Evolutionary conservation across 768 basidiomycete genomes (phyloP), one percentile per base, ranked within the genome.

Genomic region (Serendipita sp.): DNA sequence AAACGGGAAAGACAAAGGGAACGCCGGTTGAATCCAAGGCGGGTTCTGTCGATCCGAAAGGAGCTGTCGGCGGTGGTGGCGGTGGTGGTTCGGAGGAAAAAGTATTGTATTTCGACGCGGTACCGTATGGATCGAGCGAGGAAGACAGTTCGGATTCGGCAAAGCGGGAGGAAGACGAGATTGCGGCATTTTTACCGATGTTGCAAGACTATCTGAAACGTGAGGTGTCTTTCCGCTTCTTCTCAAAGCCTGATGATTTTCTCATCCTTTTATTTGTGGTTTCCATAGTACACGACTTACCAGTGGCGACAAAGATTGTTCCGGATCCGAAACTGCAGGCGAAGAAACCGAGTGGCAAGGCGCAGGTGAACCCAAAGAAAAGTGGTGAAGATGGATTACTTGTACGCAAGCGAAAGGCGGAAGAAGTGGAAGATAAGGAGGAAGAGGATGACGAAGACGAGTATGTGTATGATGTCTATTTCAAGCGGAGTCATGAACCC

Each of bases 381-480:
- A 30, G 13, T 65, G n/a, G 65, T 10, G 18, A 23, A 41, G 38
- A 41, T 13, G 38, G 38, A 64, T 47, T 38, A 11, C 18, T 34
- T 64, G 16, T 7, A 10, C 28, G 18, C 5, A 41, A 8, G n/a
- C 32, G 23, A 13, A 18, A 65, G 8, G 71, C 72, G 3, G 79
- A 79, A 32, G 89, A 89, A 18, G 48, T 8, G 1, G 16, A 18
- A 3, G 79, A 79, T 34, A 88, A 89, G 8, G 48, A 51, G 7
- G 16, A 18, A 44, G 44, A 45, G 44, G 47, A 51, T 15, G 44
- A 63, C 10, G 71, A 73, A 3, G 79, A 79, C 32, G 89, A 89
- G 69, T 91, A 88, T 68, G 89, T 91, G 28, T 90, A 85, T 83
- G 89, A 91, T 69, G 81, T 91, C 23, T 91, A 89, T 70, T 89